Evolutionary conservation across 192 early-diverging fungal genomes (phyloP).

Genomic region (Coemansia sp.): DNA sequence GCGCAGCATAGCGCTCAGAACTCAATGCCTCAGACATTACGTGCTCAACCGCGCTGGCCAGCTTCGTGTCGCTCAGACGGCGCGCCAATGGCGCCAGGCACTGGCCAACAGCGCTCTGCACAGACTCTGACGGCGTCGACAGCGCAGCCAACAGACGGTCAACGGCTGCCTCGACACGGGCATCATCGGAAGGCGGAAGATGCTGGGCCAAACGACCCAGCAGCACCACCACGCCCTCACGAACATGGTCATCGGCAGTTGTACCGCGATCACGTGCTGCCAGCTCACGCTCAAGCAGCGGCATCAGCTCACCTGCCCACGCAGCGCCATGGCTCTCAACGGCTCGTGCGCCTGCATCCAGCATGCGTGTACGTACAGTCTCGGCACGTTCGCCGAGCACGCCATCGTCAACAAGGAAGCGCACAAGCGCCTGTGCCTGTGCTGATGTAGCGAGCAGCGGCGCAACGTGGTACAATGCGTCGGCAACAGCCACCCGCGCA

Average conservation of each 20-base stretch:
- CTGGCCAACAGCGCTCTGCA: conserved; percentile 91
- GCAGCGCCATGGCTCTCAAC: conserved; percentile 70
- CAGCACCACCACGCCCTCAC: conserved; percentile 88
- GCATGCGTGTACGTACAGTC: conserved; percentile 76
- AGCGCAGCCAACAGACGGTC: conserved; percentile 86
- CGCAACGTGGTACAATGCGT: conserved; percentile 67
- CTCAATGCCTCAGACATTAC: conserved; percentile 71
- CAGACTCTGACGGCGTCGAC: conserved; percentile 89
- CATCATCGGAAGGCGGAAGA: conserved; percentile 64
- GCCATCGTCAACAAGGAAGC: conserved; percentile 80
- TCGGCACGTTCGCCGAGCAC: conserved; percentile 84
- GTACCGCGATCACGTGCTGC: conserved; percentile 67
- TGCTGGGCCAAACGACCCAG: conserved; percentile 90
- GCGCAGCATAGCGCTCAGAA: conserved; percentile 76
- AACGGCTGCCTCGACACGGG: conserved; percentile 76
- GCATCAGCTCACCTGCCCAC: conserved; percentile 67
- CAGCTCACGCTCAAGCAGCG: conserved; percentile 77
- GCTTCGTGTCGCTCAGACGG: conserved; percentile 60
- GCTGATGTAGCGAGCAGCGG: conserved; percentile 56
- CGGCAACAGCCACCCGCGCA: conserved; percentile 82
- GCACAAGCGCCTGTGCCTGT: conserved; percentile 60
- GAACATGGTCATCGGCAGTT: conserved; percentile 80
- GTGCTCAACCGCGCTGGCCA: conserved; percentile 59
- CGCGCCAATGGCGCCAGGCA: conserved; percentile 92
- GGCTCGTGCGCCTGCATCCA: conserved; percentile 80